Evolutionary conservation across 345 rosid genomes (phyloP), one percentile per base, ranked within the genome.

Genomic region (Gossypium sturtianum): DNA sequence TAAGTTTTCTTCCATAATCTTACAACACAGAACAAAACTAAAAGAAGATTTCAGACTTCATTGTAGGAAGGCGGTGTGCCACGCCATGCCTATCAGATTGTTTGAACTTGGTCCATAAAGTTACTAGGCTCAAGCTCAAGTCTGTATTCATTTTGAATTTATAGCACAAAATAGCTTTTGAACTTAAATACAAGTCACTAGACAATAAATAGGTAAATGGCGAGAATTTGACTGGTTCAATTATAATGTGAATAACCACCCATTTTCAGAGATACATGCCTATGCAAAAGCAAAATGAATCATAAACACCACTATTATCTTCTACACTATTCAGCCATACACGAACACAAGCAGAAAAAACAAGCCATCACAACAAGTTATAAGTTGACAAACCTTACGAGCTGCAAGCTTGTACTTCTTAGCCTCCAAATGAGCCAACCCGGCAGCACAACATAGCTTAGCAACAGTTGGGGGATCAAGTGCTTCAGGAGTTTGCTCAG

Each of bases 341-440:
- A 34, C 41, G 7, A 34, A 34, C 41, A 34, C 41, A 34, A 34
- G 41, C 41, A 34, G 41, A 10, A 20, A 74, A 56, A 16, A 25
- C 47, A 34, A 16, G 65, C 52, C 15, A 12, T 34, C 17, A 23
- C 11, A 12, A 49, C 66, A 44, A 10, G 11, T 60, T 58, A 72
- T 4, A 58, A 78, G 38, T 72, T 38, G 47, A 74, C 85, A 73
- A 70, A 93, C 99, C 98, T 91, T 96, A 12, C 97, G 91, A 69
- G 99, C 99, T 82, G 99, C 99, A 75, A 91, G 95, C 83, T 96
- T 96, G 79, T 93, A 96, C 82, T 96, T 96, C 77, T 80, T 93
- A 22, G 85, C 77, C 75, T 93, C 97, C 85, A 96, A 85, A 75
- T 91, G 92, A 73, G 99, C 92, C 89, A 96, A 82, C 7, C 98